Evolutionary conservation across 345 rosid species (phyloP), one percentile per base, ranked within the genome.

Genomic region (Cardiospermum halicacabum): DNA sequence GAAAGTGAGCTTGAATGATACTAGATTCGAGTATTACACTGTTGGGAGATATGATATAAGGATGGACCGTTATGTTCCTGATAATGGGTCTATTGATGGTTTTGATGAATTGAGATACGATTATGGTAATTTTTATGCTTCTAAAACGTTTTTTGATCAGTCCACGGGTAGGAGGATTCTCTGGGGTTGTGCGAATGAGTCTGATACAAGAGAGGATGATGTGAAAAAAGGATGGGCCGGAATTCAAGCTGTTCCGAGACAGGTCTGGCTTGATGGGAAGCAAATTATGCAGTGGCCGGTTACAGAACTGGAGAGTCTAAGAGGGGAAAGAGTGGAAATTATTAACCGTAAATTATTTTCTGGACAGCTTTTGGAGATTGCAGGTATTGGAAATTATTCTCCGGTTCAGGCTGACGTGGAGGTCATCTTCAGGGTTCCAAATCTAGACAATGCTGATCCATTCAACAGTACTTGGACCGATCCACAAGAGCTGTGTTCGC

Each of bases 401-500:
- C n/a, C n/a, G n/a, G n/a, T n/a, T n/a, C 75, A 89, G 97, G 96
- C 96, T 21, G 97, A 91, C 58, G 84, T 89, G 11, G 97, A 88
- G 66, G 69, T 88, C 40, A 68, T 70, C 18, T 91, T 91, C 58
- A 64, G 71, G 58, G 58, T 80, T 45, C 28, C 57, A 32, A 69
- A 85, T 22, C 67, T 84, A 1, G 72, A 75, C 34, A 74, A 80
- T 26, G 92, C 85, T 8, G 92, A 88, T 62, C 56, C 24, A 39
- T 57, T 80, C 21, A 69, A 83, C 5, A 83, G 85, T 58, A 71
- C 62, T 16, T 76, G 88, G 92, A 80, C 78, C 1, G 64, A 86
- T 64, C 82, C 92, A 53, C 82, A 80, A 39, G 53, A 64, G 64
- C 64, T 89, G 0, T 86, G 97, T 56, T n/a, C n/a, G n/a, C n/a